These are phyloP conservation scores for Ophiocordyceps australis DNA, from an alignment of 2,329 filamentous ascomycete species.

Conservation along the genomic window DNA sequence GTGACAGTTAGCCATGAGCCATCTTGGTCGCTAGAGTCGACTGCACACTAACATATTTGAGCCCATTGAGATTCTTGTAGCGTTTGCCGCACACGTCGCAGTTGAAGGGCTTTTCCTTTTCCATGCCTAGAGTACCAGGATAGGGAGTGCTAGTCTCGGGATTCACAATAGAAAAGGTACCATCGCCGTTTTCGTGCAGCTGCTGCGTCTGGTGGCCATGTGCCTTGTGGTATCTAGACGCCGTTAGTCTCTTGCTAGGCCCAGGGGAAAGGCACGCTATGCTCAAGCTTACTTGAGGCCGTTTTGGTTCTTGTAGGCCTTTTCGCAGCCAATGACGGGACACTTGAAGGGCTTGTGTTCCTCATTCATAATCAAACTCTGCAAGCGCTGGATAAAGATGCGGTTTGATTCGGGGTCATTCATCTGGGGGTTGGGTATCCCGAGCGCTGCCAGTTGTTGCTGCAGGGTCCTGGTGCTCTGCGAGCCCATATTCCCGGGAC, in stretches of 20 bases:
- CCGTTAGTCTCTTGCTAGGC: slow-evolving; percentile 1
- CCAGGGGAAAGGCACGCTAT: background rate
- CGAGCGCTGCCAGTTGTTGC: slow-evolving; percentile 52
- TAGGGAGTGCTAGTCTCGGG: slow-evolving; percentile 89
- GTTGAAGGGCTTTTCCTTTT: slow-evolving; percentile 97
- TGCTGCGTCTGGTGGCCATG: slow-evolving; percentile 96
- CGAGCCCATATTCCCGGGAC: slow-evolving; percentile 57
- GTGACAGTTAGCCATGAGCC: too few relatives aligned
- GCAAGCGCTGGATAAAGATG: slow-evolving; percentile 35
- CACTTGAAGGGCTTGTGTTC: slow-evolving; percentile 97
- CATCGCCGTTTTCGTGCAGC: slow-evolving; percentile 89
- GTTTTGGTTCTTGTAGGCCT: slow-evolving; percentile 99
- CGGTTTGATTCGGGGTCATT: slow-evolving; percentile 58
- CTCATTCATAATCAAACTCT: slow-evolving; percentile 53
- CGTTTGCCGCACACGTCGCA: slow-evolving; percentile 95
- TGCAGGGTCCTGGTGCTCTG: slow-evolving; percentile 46
- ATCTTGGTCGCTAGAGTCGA: too few relatives aligned
- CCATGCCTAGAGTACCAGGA: slow-evolving; percentile 95
- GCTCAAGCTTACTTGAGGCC: slow-evolving; percentile 61
- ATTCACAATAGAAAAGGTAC: slow-evolving; percentile 95
- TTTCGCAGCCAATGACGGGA: slow-evolving; percentile 94
- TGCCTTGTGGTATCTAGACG: slow-evolving; percentile 46
- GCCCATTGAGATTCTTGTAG: slow-evolving; percentile 96
- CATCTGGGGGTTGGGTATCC: slow-evolving; percentile 59
- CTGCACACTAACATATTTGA: slow-evolving; percentile 89